phyloP scores from a whole-genome alignment of 2,329 filamentous ascomycete genomes.

The Pestalotiopsis fici region DNA sequence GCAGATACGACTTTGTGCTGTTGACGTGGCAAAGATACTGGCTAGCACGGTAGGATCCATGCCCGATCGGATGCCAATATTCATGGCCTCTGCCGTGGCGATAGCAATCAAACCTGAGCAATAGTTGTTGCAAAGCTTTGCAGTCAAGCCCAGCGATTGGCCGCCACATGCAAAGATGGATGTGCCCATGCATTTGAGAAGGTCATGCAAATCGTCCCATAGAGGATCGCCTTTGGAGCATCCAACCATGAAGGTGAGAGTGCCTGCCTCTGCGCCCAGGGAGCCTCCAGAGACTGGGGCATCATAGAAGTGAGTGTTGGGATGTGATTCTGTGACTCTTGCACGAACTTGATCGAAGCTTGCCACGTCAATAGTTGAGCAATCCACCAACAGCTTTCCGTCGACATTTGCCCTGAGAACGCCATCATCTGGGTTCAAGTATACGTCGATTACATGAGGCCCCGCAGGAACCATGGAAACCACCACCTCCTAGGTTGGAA shows the following conservation, averaged over 20 bases:
- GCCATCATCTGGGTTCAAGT: slow-evolving; percentile 41
- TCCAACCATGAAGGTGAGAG: slow-evolving; percentile 38
- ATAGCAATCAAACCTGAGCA: slow-evolving; percentile 60
- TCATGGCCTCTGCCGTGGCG: slow-evolving; percentile 58
- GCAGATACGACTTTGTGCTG: slow-evolving; percentile 30
- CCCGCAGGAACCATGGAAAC: slow-evolving; percentile 72
- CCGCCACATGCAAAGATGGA: slow-evolving; percentile 57
- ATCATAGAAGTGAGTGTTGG: slow-evolving; percentile 30
- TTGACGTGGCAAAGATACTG: slow-evolving; percentile 24
- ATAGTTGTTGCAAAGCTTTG: slow-evolving; percentile 65
- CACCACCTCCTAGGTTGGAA: slow-evolving; percentile 56
- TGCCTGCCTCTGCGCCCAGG: slow-evolving; percentile 31
- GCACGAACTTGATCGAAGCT: slow-evolving; percentile 37
- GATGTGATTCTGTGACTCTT: slow-evolving; percentile 15
- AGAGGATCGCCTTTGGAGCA: slow-evolving; percentile 32
- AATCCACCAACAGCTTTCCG: slow-evolving; percentile 64
- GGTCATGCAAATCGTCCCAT: slow-evolving; percentile 37
- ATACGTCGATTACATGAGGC: slow-evolving; percentile 68
- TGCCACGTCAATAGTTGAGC: slow-evolving; percentile 69
- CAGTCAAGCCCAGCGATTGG: slow-evolving; percentile 54
- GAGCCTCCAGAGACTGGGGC: slow-evolving; percentile 36
- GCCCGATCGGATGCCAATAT: slow-evolving; percentile 60
- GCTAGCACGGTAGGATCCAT: slow-evolving; percentile 53
- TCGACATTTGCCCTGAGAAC: slow-evolving; percentile 41
- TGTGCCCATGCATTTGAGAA: slow-evolving; percentile 54